Evolutionary conservation across 805 yeast species (phyloP), one percentile per base, ranked within the genome.

Genomic region (Candida arabinofermentans): DNA sequence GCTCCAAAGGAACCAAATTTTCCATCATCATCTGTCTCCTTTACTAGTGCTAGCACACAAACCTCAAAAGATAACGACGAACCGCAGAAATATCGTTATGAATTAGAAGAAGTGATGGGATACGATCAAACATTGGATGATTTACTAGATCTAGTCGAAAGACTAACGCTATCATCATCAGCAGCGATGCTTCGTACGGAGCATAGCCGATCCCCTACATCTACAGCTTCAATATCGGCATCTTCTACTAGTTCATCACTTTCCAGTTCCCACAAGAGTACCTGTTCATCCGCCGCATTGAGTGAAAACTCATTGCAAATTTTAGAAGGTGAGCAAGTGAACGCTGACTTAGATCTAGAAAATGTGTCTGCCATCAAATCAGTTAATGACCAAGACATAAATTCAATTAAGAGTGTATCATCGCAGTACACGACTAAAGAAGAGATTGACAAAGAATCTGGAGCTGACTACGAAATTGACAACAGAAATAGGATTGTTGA

Each of bases 61-160:
- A 8, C 23, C 9, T 9, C 13, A 8, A 14, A 17, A 39, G 31
- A n/a, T 18, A 2, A 24, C 17, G 29, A 21, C 29, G n/a, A 40
- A 30, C 24, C 14, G 23, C 18, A 37, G 1, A n/a, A 17, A 5
- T 4, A 23, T 14, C 19, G 10, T 4, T 8, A 30, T 14, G 24
- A 29, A n/a, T 14, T 9, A 7, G 38, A 27, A 12, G 21, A 36
- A 3, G 19, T 17, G 7, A 26, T 39, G 33, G 9, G 18, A 26
- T 44, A 44, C 22, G 34, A 40, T 10, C 26, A 34, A 33, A 24
- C 34, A 3, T 19, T 45, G n/a, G 48, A 45, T 29, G 27, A 34
- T 23, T 23, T 45, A 19, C 31, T 36, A 5, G 30, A 21, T 1
- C 23, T 40, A 14, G 27, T 34, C 17, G 23, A 36, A 12, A 33